Conservation (phyloP, 2,329 filamentous ascomycete species). For the Fusarium proliferatum region DNA sequence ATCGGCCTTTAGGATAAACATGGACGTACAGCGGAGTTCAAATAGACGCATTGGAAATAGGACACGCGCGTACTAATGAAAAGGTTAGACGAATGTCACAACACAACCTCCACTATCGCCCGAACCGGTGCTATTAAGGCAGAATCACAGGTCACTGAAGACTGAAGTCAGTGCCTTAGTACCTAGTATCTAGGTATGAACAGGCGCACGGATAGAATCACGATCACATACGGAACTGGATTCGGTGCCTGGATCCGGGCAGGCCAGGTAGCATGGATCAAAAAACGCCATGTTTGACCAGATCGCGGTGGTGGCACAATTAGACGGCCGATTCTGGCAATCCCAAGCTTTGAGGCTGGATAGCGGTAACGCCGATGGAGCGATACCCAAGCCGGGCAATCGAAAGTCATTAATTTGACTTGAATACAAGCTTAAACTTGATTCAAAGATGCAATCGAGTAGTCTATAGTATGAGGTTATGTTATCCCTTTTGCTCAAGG, state of each 20-base stretch:
- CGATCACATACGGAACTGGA: not conserved
- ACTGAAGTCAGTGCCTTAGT: not conserved
- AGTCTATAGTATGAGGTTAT: not conserved
- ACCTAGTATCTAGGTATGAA: not conserved
- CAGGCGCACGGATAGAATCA: not conserved
- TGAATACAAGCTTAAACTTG: not conserved
- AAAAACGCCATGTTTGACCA: conserved; percentile 30
- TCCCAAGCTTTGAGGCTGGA: not conserved
- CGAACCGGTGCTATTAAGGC: conserved; percentile 13
- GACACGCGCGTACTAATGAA: not conserved
- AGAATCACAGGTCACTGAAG: not conserved
- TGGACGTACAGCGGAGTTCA: not conserved
- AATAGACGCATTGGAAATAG: conserved; percentile 9
- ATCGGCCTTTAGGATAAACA: not conserved
- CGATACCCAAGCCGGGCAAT: conserved; percentile 1
- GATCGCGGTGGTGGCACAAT: conserved; percentile 19
- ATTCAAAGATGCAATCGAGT: not conserved
- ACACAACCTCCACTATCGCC: conserved; percentile 4
- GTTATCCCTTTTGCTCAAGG: not conserved
- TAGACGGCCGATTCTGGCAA: not conserved
- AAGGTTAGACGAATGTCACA: not conserved
- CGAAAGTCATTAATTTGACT: not conserved
- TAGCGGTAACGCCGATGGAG: not conserved
- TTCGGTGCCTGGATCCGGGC: conserved; percentile 30
- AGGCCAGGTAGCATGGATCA: conserved; percentile 22